Base-by-base conservation (phyloP, 202 grass and related monocot species). In the Sporobolus alterniflorus region DNA sequence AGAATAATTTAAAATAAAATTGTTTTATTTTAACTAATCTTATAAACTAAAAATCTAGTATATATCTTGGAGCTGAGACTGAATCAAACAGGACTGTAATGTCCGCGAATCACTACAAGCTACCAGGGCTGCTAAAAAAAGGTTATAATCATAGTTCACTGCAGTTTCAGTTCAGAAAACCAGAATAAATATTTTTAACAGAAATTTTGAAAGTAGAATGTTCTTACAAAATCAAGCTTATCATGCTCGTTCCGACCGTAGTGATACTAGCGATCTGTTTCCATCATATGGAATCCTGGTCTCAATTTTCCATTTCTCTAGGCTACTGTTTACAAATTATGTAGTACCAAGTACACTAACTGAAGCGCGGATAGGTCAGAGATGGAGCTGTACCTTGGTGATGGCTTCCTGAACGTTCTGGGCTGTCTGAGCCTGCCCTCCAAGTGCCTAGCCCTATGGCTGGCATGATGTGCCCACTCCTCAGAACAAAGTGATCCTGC, bases 361-460 rank as follows among this genome's bases (percentile, higher is more conserved):
- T 14, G 21, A 61, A n/a, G 22, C 24, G 36, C 17, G 30, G 22
- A 28, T 9, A 67, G 78, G 61, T 74, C 32, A 25, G 59, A 29
- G 21, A 82, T 50, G 77, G 0, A 72, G n/a, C 43, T 44, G 30
- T 73, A 94, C 94, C 87, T 90, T 44, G 39, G 74, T 74, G 77
- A 97, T 88, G 68, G 94, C 89, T 54, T 67, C 82, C 75, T 42
- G 71, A 68, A 94, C 84, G 3, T 82, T 74, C 32, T 88, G 77
- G 25, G 79, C 75, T 11, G 82, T 89, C 73, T 7, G 87, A 90
- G 44, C 87, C 89, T 4, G 89, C 69, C 30, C 87, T 89, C 91
- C 94, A 94, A 60, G 94, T 94, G 84, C 91, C 94, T 30, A 92
- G 69, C 16, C 94, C 94, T 26, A 92, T 74, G 12, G 82, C 50